Evolutionary conservation across 2,329 filamentous ascomycete genomes (phyloP).

Genomic region (Colletotrichum aenigma): DNA sequence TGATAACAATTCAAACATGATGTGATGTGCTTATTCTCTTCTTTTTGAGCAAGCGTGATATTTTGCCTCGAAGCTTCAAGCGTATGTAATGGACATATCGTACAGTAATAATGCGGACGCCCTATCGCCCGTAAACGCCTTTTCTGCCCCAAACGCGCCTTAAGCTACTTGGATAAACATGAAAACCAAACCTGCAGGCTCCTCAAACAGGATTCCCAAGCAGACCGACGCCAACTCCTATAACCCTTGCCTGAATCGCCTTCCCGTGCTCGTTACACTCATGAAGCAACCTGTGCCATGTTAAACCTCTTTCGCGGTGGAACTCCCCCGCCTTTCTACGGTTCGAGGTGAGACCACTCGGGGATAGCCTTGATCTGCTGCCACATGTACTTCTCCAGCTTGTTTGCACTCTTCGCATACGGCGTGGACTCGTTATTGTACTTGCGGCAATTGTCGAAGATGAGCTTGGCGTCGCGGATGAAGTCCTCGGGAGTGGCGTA

Average conservation of each 20-base stretch:
- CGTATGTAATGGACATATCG: not conserved
- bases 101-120: not conserved
- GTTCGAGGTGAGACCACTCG: conserved; percentile 79
- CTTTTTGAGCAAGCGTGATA: not conserved
- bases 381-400: conserved; percentile 95
- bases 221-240: conserved; percentile 9
- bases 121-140: not conserved
- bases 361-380: conserved; percentile 88
- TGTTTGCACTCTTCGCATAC: conserved; percentile 94
- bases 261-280: not conserved
- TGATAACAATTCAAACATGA: not conserved
- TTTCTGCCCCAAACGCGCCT: not conserved
- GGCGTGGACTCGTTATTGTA: conserved; percentile 97
- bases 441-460: conserved; percentile 93
- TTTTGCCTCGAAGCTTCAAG: not conserved
- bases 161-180: not conserved
- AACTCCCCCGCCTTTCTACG: conserved; percentile 36
- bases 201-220: not conserved
- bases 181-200: not conserved
- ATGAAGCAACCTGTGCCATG: not conserved
- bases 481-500: conserved; percentile 94
- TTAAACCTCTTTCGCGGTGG: conserved; percentile 6
- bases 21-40: not conserved
- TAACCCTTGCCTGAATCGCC: not conserved
- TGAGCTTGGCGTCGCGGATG: conserved; percentile 82